Base-by-base conservation (phyloP, 805 yeast genomes). In the Wickerhamomyces bisporus region DNA sequence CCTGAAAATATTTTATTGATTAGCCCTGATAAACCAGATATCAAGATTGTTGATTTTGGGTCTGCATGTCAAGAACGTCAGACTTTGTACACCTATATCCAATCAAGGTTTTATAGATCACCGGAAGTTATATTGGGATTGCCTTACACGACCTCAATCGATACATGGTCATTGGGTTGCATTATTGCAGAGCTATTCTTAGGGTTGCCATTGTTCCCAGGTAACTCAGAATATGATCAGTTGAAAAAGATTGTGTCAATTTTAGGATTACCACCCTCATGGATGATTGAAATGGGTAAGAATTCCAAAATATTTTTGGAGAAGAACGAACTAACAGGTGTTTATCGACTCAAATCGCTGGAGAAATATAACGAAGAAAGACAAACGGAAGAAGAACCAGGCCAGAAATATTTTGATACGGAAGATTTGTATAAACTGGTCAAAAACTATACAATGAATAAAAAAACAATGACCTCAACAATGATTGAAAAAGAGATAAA, bases 261-360 rank as follows among this genome's bases (percentile, higher is more conserved):
- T 68, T 60, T 91, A 42, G 96, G 95, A 0, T 60, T 68, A 45
- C 98, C 98, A 18, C 97, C 96, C 10, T 66, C 81, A 18, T 95
- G 96, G 86, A 93, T 93, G 98, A 70, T 91, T 47, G 97, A 91
- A 46, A 87, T 86, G 79, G 98, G 98, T 20, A 82, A 86, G 48
- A 87, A 82, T 58, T 71, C 95, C 1, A 62, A 70, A 32, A 77
- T 80, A 48, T 93, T 83, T 49, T 55, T 51, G 58, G 62, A 43
- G 48, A 63, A 44, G 30, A 44, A 55, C 60, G 21, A 43, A 47
- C 28, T 35, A 39, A 23, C 42, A 3, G 32, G 42, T 14, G 29
- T 36, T 24, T 47, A 44, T 38, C 36, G 26, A 45, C 45, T 53
- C 55, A 60, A 53, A 61, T 44, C 68, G 50, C 36, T 64, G 64